phyloP scores from a whole-genome alignment of 2,329 filamentous ascomycete species.

The Colletotrichum siamense region DNA sequence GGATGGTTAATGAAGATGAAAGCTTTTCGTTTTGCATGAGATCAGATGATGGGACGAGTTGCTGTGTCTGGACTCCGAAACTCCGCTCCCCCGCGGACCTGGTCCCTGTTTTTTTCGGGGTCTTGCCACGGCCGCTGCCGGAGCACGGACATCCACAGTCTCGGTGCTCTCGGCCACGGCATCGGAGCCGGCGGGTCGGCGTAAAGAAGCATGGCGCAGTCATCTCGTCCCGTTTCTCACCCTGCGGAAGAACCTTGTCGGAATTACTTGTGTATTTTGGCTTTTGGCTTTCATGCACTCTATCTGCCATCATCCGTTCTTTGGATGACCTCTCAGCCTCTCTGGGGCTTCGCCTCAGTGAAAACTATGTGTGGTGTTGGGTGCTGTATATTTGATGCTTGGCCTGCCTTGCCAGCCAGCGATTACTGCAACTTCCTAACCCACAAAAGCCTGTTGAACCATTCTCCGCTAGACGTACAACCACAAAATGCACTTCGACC shows the following conservation, averaged over 20 bases:
- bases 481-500: constrained; percentile 41
- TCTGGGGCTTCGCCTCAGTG: background rate
- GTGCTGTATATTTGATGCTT: background rate
- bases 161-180: background rate
- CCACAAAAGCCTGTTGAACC: background rate
- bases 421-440: background rate
- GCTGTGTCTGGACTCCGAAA: background rate
- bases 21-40: background rate
- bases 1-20: background rate
- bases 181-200: background rate
- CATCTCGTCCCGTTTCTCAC: background rate
- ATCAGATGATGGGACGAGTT: background rate
- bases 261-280: background rate
- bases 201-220: background rate
- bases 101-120: background rate
- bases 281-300: background rate
- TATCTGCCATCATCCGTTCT: background rate
- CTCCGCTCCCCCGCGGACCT: background rate
- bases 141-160: background rate
- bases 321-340: background rate
- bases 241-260: background rate
- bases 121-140: background rate
- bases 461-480: background rate
- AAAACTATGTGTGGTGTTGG: background rate
- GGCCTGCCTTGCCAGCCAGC: background rate